Evolutionary conservation across 164 flowering plant species (phyloP), one percentile per base, ranked within the genome.

Genomic region (Nelumbo lutea): DNA sequence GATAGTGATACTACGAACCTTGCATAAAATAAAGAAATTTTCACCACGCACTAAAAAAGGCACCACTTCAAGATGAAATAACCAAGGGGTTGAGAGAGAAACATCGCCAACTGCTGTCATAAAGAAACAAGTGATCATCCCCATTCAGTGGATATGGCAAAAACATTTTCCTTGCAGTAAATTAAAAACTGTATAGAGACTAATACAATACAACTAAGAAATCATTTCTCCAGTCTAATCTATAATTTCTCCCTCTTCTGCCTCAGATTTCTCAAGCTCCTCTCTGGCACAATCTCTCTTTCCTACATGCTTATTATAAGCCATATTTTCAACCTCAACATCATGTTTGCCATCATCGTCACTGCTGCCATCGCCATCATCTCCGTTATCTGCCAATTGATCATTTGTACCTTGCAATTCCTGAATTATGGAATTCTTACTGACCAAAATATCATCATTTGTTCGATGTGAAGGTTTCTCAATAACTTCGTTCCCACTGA

Each of bases 221-320:
- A 27, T 27, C 27, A 27, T 27, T 42, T 5, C 41, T 46, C 41
- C 51, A 68, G 2, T 43, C 76, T 80, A 88, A 67, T 84, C 88
- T 41, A 80, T 68, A 13, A 89, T 86, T 77, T 89, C 91, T 53
- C 91, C 88, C 68, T 87, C 91, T 69, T 89, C 94, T 44, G 67
- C 79, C n/a, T 75, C 84, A 1, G 68, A 57, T 52, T 27, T 44
- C 14, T 55, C 68, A 42, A 48, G 63, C 51, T 50, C 56, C 48
- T 68, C 72, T 40, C 11, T 52, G 42, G 15, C 44, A 53, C 6
- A 2, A 42, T 62, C 51, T 60, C 48, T 59, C 46, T 71, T 51
- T 2, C 15, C 68, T n/a, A 6, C 67, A 66, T 60, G 46, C 11
- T 44, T 68, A 52, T 44, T 68, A 52, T 50, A 9, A 57, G 55